A percentile compares a stretch with the other conserved stretches of the same genome.
Evolutionary conservation across 2,329 filamentous ascomycete genomes (phyloP).

Genomic region (Penicillium sp.): DNA sequence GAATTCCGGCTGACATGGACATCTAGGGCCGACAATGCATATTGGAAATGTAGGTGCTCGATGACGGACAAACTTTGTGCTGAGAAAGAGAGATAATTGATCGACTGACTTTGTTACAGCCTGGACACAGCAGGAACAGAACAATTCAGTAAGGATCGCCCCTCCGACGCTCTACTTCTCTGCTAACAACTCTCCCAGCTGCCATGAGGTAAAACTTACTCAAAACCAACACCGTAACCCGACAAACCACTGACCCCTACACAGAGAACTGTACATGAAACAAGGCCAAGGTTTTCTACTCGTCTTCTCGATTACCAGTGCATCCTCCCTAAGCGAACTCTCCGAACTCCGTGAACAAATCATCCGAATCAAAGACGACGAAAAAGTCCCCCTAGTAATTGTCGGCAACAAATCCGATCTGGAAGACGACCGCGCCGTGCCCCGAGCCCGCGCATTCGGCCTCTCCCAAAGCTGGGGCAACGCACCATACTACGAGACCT

Average conservation of each 20-base stretch:
- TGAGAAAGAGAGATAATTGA: neutral
- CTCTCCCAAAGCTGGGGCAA: constrained; percentile 84
- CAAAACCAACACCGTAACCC: neutral
- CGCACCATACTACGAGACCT: constrained; percentile 88
- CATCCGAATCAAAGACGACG: constrained; percentile 84
- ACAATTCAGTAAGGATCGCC: constrained; percentile 72
- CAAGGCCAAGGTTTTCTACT: constrained; percentile 87
- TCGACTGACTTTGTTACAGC: constrained; percentile 40
- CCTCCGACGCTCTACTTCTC: neutral
- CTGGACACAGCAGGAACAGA: constrained; percentile 89
- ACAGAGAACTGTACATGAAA: constrained; percentile 84
- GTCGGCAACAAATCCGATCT: constrained; percentile 91
- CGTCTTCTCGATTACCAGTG: constrained; percentile 87
- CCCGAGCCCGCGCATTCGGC: constrained; percentile 74
- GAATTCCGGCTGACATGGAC: constrained; percentile 12
- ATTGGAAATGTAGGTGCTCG: constrained; percentile 71
- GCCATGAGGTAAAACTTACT: constrained; percentile 54
- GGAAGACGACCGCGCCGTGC: constrained; percentile 78
- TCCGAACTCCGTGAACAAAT: constrained; percentile 82
- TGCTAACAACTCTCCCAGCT: constrained; percentile 39
- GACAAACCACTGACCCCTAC: constrained; percentile 16
- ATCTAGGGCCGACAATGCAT: constrained; percentile 79
- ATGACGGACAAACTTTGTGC: neutral
- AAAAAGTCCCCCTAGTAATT: constrained; percentile 80
- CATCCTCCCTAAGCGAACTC: constrained; percentile 78